Conservation (phyloP, 2,329 filamentous ascomycete genomes). For the Apiospora saccharicola region DNA sequence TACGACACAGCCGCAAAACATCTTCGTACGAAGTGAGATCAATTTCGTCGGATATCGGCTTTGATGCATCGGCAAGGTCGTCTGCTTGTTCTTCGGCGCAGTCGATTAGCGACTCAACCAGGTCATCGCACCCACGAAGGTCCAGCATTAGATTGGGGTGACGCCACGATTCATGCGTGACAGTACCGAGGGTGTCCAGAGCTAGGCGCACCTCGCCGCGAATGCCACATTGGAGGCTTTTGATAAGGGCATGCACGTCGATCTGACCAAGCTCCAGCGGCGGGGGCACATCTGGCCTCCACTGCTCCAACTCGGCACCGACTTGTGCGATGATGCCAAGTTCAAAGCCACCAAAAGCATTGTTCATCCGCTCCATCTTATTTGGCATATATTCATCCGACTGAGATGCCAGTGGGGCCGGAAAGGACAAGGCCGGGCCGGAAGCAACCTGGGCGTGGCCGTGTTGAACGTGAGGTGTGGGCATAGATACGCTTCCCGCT, state of each 20-base stretch:
- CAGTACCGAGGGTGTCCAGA: conserved; percentile 79
- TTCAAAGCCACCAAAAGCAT: conserved; percentile 76
- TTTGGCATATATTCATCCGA: conserved; percentile 64
- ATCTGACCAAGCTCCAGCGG: conserved; percentile 84
- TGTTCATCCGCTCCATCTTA: conserved; percentile 54
- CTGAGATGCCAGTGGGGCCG: conserved; percentile 49
- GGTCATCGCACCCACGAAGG: conserved; percentile 81
- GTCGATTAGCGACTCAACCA: conserved; percentile 87
- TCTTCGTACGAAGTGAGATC: conserved; percentile 88
- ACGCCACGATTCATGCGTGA: conserved; percentile 68
- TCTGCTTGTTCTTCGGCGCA: conserved; percentile 91
- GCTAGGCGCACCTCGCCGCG: conserved; percentile 89
- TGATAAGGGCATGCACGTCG: conserved; percentile 87
- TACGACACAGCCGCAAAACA: conserved; percentile 77
- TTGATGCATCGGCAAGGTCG: conserved; percentile 81
- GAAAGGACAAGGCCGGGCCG: conserved; percentile 38
- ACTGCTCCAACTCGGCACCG: conserved; percentile 70
- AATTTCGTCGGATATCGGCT: conserved; percentile 87
- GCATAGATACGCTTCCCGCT: conserved; percentile 51
- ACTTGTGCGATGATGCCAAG: conserved; percentile 69
- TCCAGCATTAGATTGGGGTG: conserved; percentile 70
- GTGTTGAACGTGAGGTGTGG: conserved; percentile 42
- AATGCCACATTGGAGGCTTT: conserved; percentile 89
- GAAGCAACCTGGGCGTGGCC: conserved; percentile 39
- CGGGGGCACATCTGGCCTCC: conserved; percentile 77